Percentiles rank a stretch among this genome's conserved stretches.
These are phyloP conservation scores for Rhododendron simsii DNA, from an alignment of 148 eudicot species.

Conservation along the genomic window DNA sequence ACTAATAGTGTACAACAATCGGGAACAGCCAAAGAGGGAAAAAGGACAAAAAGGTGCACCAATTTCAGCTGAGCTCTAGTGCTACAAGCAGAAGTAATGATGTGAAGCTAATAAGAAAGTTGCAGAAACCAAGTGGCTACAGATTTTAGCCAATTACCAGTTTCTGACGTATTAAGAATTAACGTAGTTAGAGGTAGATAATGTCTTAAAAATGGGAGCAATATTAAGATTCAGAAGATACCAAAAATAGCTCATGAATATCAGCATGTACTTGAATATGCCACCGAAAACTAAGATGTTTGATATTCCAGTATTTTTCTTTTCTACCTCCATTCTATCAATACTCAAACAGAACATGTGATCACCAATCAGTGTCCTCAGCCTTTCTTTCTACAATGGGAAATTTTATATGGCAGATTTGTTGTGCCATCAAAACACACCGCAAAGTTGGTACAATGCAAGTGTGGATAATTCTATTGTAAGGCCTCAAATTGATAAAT, in stretches of 20 bases:
- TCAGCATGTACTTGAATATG: not conserved
- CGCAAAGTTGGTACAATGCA: not conserved
- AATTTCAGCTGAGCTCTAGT: not conserved
- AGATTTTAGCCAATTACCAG: not conserved
- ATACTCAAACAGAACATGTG: not conserved
- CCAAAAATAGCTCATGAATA: not conserved
- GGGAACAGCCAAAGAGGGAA: not conserved
- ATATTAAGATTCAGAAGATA: not conserved
- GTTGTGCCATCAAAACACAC: not conserved
- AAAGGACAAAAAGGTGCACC: not conserved
- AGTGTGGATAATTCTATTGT: not conserved
- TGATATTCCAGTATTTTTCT: not conserved
- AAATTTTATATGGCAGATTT: not conserved
- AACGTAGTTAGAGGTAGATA: not conserved
- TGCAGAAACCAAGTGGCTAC: not conserved
- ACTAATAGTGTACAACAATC: conserved; percentile 30
- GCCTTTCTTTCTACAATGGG: not conserved
- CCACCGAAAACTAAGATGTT: not conserved
- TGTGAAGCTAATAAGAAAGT: not conserved
- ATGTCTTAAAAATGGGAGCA: not conserved
- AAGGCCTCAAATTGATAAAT: not conserved
- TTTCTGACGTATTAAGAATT: not conserved
- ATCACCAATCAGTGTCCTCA: not conserved
- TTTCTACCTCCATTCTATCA: not conserved
- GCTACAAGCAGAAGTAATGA: conserved; percentile 1